These are phyloP conservation scores for Aspergillus piperis DNA, from an alignment of 2,329 filamentous ascomycete species.

Conservation along the genomic window DNA sequence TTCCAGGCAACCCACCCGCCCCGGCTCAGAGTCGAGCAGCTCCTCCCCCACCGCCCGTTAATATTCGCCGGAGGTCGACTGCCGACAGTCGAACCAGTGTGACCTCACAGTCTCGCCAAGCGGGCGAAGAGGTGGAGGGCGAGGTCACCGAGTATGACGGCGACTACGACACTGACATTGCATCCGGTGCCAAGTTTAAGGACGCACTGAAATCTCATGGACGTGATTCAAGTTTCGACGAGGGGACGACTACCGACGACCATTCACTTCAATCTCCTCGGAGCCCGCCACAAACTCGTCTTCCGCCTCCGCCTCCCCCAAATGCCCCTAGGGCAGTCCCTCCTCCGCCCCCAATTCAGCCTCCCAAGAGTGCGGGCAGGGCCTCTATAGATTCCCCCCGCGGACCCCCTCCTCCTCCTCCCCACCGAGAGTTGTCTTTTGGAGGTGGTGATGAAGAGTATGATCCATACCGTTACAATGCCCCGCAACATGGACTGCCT, in stretches of 20 bases:
- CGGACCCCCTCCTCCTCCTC: constrained; percentile 49
- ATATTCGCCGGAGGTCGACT: constrained; percentile 60
- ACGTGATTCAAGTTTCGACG: constrained; percentile 74
- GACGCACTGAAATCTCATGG: constrained; percentile 84
- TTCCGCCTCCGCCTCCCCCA: constrained; percentile 57
- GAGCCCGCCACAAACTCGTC: constrained; percentile 41
- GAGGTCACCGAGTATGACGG: constrained; percentile 94
- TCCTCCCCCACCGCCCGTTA: constrained; percentile 61
- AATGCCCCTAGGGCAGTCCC: constrained; percentile 62
- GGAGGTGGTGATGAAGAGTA: constrained; percentile 56
- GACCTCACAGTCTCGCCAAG: constrained; percentile 47
- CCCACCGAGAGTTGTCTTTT: constrained; percentile 45
- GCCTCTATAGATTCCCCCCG: constrained; percentile 35
- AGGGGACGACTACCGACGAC: constrained; percentile 60
- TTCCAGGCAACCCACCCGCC: constrained; percentile 42
- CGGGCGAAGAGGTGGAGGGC: constrained; percentile 67
- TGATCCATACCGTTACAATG: constrained; percentile 55
- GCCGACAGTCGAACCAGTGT: constrained; percentile 51
- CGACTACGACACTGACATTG: constrained; percentile 97
- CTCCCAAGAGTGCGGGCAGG: constrained; percentile 48
- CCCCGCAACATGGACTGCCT: constrained; percentile 36
- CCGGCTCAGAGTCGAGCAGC: constrained; percentile 61
- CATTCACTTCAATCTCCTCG: constrained; percentile 51
- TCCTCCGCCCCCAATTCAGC: constrained; percentile 66
- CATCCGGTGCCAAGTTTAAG: constrained; percentile 88